Base-by-base conservation (phyloP, 768 basidiomycete genomes). In the Boletus barrowsii region DNA sequence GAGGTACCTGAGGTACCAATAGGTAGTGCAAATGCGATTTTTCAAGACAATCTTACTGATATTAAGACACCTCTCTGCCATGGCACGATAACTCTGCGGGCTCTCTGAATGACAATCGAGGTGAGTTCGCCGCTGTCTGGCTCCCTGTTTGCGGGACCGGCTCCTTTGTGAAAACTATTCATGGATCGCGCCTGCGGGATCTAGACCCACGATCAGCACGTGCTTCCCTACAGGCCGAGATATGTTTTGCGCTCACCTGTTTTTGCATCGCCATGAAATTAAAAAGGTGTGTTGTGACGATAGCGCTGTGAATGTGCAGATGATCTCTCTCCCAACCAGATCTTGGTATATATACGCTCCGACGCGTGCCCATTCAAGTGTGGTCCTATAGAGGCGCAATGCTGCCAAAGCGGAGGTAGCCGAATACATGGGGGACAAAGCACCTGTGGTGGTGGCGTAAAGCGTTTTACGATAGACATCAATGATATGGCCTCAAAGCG, bases 201-300 rank as follows among this genome's bases (percentile, higher is more conserved):
- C 69, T 71, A 32, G 47, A 35, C 53, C 46, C 59, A 49, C 41
- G 56, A 57, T 68, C 58, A 69, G 56, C 63, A 61, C 65, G 58
- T 60, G 63, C 58, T 35, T 58, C 43, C 60, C 50, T 57, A 42
- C 58, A 54, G 62, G 59, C 20, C 36, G 51, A 54, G 59, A 56
- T 43, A 58, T 45, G 41, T 37, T 56, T 47, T 47, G 33, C 4
- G 10, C 55, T 50, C 54, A 60, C 68, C 56, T 56, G 63, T 47
- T 42, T 47, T 43, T 55, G 58, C 64, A 67, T 61, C 57, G 37
- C 33, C 36, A 29, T 40, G 33, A 55, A 45, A 66, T 64, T 47
- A 63, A 70, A 63, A 61, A 59, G 61, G 63, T 54, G 58, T 54
- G 68, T 60, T 58, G 47, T 53, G 61, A 60, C 32, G 51, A 55